Base-by-base conservation (phyloP, 2,329 filamentous ascomycete genomes). In the Amauroascus verrucosus region DNA sequence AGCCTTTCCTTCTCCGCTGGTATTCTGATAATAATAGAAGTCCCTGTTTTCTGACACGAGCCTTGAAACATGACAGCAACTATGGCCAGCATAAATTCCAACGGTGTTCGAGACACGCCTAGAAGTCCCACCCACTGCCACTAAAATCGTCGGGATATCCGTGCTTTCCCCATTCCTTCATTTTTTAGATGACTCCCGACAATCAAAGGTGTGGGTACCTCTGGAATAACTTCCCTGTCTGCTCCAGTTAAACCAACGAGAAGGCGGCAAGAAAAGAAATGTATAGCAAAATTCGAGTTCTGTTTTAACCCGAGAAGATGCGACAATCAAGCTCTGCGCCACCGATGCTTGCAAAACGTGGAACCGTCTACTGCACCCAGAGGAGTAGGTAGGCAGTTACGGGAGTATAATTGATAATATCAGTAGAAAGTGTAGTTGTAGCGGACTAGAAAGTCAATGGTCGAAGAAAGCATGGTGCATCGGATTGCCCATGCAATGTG, bases 251-350 rank as follows among this genome's bases (percentile, higher is more conserved):
- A 43, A 33, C 37, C 48, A 41, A 41, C 2, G 26, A 2, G 40
- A 22, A 32, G n/a, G 13, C 9, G 13, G 48, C 22, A 26, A 33
- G 16, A 22, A 11, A n/a, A 16, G 18, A 32, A 8, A 33, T 1
- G 16, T 32, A 16, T 37, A 24, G n/a, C 48, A 43, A 41, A 33
- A 43, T 43, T 50, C 48, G 26, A 50, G 48, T 50, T 50, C 14
- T 28, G n/a, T 41, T 22, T 8, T 20, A 43, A 18, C 48, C 48
- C 22, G 16, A 43, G n/a, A 11, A 26, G 14, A 24, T 37, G 32
- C 18, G 46, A 38, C 16, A n/a, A 32, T 35, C 18, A 35, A 33
- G 20, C 46, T 50, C 48, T 26, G 33, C 33, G 24, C 33, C 35
- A 7, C 8, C 18, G 37, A 35, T 22, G 45, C 26, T 48, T 48